A percentile compares a stretch with the other conserved stretches of the same genome.
Evolutionary conservation across 2,329 filamentous ascomycete genomes (phyloP).

Genomic region (Penicillium sp.): DNA sequence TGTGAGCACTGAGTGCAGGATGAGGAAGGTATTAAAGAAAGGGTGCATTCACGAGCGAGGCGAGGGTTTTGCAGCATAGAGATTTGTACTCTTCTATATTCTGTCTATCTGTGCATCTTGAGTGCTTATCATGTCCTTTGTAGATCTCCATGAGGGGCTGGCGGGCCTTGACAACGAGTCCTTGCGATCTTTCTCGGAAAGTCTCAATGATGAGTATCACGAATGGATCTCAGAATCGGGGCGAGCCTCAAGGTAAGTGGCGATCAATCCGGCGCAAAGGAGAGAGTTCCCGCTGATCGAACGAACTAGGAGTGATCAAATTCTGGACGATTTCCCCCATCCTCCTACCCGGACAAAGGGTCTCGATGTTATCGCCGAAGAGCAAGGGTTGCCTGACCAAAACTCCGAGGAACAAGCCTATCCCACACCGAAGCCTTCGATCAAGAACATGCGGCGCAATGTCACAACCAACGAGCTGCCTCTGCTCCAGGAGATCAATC

Average conservation of each 20-base stretch:
- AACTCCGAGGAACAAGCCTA: constrained; percentile 6
- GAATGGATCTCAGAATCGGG: constrained; percentile 25
- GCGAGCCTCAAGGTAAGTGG: constrained; percentile 16
- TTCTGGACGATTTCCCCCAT: constrained; percentile 29
- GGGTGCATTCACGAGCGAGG: background rate
- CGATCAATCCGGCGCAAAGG: background rate
- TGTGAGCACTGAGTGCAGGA: background rate
- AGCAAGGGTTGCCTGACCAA: background rate
- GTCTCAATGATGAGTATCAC: constrained; percentile 25
- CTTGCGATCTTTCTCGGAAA: constrained; percentile 20
- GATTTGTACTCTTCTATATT: background rate
- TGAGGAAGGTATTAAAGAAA: constrained; percentile 18
- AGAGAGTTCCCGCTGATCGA: background rate
- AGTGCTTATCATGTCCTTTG: constrained; percentile 12
- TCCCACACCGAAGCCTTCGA: constrained; percentile 24
- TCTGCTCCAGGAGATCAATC: constrained; percentile 32
- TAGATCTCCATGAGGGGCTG: constrained; percentile 19
- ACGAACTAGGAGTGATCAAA: constrained; percentile 16
- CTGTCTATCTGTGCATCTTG: background rate
- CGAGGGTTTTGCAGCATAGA: background rate
- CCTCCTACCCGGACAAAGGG: constrained; percentile 22
- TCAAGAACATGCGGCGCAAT: constrained; percentile 33
- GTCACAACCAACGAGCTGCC: constrained; percentile 31
- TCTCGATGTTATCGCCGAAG: constrained; percentile 20
- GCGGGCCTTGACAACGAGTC: constrained; percentile 20